Conservation (phyloP, 495 filamentous ascomycete species). For the Parachaetomium inaequale region DNA sequence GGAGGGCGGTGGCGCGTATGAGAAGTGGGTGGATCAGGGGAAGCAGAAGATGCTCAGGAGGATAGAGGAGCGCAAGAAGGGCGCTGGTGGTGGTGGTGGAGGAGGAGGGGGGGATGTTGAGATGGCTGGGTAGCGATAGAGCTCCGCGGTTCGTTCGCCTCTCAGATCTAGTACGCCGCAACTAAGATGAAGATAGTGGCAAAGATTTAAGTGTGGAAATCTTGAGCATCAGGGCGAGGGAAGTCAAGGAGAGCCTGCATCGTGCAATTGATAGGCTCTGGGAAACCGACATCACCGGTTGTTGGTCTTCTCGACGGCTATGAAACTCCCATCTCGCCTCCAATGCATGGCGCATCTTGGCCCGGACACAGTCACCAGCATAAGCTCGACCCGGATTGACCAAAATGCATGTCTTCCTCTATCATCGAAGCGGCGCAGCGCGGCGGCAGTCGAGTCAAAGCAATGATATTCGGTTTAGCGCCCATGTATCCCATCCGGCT, state of each 20-base stretch:
- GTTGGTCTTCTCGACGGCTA: too few relatives aligned
- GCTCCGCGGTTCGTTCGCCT: background rate
- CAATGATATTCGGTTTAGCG: constrained; percentile 26
- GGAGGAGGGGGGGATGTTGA: constrained; percentile 43
- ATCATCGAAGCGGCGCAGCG: constrained; percentile 14
- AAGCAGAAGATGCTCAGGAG: constrained; percentile 67
- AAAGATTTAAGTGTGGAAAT: background rate
- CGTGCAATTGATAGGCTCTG: background rate
- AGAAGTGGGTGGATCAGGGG: constrained; percentile 74
- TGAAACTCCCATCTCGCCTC: too few relatives aligned
- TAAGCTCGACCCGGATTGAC: background rate
- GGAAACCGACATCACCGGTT: background rate
- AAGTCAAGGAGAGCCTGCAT: background rate
- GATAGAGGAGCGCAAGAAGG: constrained; percentile 49
- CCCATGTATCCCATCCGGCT: constrained; percentile 22
- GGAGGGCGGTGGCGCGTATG: constrained; percentile 61
- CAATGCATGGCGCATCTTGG: too few relatives aligned
- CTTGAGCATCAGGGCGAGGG: background rate
- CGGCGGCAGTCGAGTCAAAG: constrained; percentile 23
- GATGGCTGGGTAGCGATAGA: constrained; percentile 37
- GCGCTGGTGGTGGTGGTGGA: constrained; percentile 28
- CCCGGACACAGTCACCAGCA: background rate
- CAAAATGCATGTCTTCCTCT: constrained; percentile 20
- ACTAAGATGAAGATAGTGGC: background rate
- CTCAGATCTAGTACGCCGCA: background rate